phyloP scores from a whole-genome alignment of 768 basidiomycete genomes.

The Rhodosporidiobolus sp. region DNA sequence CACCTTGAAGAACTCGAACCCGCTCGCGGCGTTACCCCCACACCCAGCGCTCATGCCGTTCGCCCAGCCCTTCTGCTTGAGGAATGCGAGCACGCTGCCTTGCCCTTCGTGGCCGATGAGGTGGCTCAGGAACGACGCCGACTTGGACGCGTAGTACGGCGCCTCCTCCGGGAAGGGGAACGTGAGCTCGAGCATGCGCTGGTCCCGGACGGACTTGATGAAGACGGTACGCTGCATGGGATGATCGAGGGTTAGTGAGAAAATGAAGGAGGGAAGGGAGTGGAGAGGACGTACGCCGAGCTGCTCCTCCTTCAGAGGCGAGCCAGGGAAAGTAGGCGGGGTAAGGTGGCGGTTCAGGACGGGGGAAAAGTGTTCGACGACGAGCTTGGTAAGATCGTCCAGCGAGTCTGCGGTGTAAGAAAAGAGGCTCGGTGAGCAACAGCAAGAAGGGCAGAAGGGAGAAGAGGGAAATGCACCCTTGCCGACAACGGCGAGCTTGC shows the following conservation, averaged over 20 bases:
- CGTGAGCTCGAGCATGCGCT: constrained; percentile 51
- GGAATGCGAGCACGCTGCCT: constrained; percentile 76
- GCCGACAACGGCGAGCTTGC: constrained; percentile 52
- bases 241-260: not conserved
- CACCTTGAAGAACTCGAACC: constrained; percentile 86
- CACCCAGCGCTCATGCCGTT: constrained; percentile 62
- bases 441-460: not conserved
- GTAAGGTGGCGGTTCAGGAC: constrained; percentile 43
- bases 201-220: constrained; percentile 51
- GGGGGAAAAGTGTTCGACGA: constrained; percentile 45
- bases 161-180: constrained; percentile 52
- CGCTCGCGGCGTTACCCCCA: constrained; percentile 59
- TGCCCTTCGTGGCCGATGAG: constrained; percentile 68
- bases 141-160: constrained; percentile 59
- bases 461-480: constrained; percentile 43
- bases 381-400: constrained; percentile 42
- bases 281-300: constrained; percentile 29
- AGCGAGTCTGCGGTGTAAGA: constrained; percentile 38
- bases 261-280: not conserved
- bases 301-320: constrained; percentile 40
- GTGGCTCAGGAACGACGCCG: constrained; percentile 72
- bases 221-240: constrained; percentile 47
- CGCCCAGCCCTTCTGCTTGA: constrained; percentile 58
- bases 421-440: too few relatives aligned
- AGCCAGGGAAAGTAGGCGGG: constrained; percentile 39